phyloP scores from a whole-genome alignment of 169 alveolate genomes.

The Cyclospora cayetanensis region DNA sequence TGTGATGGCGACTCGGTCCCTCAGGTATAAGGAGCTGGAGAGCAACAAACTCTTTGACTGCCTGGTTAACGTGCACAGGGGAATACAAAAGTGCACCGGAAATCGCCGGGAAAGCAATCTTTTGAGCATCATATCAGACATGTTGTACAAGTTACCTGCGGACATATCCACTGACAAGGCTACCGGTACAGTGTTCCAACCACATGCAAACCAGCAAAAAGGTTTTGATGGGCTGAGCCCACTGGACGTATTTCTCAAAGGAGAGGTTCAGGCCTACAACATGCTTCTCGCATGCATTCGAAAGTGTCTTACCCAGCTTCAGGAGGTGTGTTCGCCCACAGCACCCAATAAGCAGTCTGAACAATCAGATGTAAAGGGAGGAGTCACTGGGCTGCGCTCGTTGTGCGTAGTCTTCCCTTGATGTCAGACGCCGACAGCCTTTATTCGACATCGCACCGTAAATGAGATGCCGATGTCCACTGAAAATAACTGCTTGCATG shows the following conservation, averaged over 20 bases:
- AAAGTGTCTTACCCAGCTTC: conserved; percentile 36
- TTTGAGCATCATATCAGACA: conserved; percentile 1
- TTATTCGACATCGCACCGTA: background rate
- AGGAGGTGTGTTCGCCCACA: conserved; percentile 29
- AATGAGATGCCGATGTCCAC: background rate
- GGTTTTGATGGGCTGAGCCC: conserved; percentile 44
- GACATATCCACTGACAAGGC: background rate
- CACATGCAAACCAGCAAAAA: background rate
- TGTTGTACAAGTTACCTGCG: conserved; percentile 45
- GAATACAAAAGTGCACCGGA: conserved; percentile 23
- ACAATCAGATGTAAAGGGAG: too few species aligned
- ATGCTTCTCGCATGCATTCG: conserved; percentile 52
- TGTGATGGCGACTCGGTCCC: too few species aligned
- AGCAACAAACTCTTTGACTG: background rate
- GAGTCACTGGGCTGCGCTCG: too few species aligned
- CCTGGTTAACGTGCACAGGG: conserved; percentile 3
- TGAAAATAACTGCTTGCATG: too few species aligned
- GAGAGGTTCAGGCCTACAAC: conserved; percentile 33
- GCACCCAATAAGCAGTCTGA: background rate
- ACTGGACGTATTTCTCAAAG: conserved; percentile 34
- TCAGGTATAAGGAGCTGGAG: conserved; percentile 52
- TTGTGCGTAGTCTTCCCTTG: too few species aligned
- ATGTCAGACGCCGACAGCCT: background rate
- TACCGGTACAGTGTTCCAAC: background rate
- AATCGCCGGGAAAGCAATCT: background rate